Evolutionary conservation across 805 yeast genomes (phyloP).

Genomic region (Ogataea philodendri): DNA sequence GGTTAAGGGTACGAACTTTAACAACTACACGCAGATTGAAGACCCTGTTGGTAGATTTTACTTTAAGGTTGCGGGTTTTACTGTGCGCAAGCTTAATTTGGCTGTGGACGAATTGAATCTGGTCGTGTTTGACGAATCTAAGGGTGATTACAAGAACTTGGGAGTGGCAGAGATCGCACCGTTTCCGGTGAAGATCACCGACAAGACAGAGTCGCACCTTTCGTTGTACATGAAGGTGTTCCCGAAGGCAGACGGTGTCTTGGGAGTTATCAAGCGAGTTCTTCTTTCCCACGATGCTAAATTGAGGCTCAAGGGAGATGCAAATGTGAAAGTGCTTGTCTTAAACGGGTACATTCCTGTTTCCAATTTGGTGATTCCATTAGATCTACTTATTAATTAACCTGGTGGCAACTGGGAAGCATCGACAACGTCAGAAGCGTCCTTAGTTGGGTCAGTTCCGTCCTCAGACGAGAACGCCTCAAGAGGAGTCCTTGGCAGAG

Average conservation of each 20-base stretch:
- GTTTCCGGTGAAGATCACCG: constrained; percentile 33
- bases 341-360: constrained; percentile 36
- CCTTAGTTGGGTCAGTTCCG: constrained; percentile 47
- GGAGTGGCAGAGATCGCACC: constrained; percentile 36
- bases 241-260: constrained; percentile 35
- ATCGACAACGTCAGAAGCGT: constrained; percentile 75
- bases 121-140: constrained; percentile 26
- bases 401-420: constrained; percentile 94
- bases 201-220: constrained; percentile 27
- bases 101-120: constrained; percentile 33
- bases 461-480: constrained; percentile 48
- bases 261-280: constrained; percentile 34
- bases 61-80: constrained; percentile 35
- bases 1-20: constrained; percentile 31
- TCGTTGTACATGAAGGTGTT: constrained; percentile 31
- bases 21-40: constrained; percentile 34
- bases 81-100: constrained; percentile 29
- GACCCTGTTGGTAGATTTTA: constrained; percentile 25
- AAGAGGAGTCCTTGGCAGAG: constrained; percentile 92
- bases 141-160: constrained; percentile 25
- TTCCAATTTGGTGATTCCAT: constrained; percentile 30
- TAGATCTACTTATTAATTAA: constrained; percentile 40
- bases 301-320: constrained; percentile 36
- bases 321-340: constrained; percentile 32
- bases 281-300: constrained; percentile 32